Evolutionary conservation across 1,284 basidiomycete species (phyloP).

Genomic region (Macrocystidia cucumis): DNA sequence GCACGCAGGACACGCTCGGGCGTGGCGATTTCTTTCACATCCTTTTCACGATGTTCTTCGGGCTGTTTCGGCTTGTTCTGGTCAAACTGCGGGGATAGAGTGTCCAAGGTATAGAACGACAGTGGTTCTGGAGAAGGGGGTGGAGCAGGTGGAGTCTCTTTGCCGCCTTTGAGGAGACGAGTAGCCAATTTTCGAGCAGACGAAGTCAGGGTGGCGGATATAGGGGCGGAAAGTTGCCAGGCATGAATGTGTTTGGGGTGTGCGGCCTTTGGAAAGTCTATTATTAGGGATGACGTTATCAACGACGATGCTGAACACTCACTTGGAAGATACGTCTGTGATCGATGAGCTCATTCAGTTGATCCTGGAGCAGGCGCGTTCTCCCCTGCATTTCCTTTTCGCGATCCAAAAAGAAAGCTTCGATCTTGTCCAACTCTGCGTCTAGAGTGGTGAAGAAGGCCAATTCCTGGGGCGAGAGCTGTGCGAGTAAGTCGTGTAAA

Average conservation of each 20-base stretch:
- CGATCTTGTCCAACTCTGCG: conserved; percentile 73
- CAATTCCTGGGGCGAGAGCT: conserved; percentile 51
- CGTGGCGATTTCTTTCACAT: too few species aligned
- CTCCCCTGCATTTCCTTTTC: conserved; percentile 51
- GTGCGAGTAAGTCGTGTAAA: conserved; percentile 42
- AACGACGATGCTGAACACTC: conserved; percentile 14
- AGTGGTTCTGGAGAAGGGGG: too few species aligned
- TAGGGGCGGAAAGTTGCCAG: too few species aligned
- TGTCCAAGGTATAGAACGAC: too few species aligned
- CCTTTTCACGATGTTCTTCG: too few species aligned
- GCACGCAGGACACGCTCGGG: too few species aligned
- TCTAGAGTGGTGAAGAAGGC: conserved; percentile 75
- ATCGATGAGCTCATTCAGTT: conserved; percentile 59
- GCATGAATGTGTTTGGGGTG: conserved; percentile 13
- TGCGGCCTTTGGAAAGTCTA: conserved; percentile 14
- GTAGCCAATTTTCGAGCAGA: too few species aligned
- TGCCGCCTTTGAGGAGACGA: too few species aligned
- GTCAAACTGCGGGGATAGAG: too few species aligned
- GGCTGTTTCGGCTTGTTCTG: too few species aligned
- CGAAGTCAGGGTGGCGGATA: too few species aligned
- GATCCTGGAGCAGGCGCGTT: conserved; percentile 42
- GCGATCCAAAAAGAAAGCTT: conserved; percentile 70
- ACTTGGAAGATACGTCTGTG: conserved; percentile 66
- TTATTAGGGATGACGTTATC: conserved; percentile 2
- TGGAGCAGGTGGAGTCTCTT: too few species aligned